phyloP scores from a whole-genome alignment of 1,139 yeast species.

The Meyerozyma guilliermondii region DNA sequence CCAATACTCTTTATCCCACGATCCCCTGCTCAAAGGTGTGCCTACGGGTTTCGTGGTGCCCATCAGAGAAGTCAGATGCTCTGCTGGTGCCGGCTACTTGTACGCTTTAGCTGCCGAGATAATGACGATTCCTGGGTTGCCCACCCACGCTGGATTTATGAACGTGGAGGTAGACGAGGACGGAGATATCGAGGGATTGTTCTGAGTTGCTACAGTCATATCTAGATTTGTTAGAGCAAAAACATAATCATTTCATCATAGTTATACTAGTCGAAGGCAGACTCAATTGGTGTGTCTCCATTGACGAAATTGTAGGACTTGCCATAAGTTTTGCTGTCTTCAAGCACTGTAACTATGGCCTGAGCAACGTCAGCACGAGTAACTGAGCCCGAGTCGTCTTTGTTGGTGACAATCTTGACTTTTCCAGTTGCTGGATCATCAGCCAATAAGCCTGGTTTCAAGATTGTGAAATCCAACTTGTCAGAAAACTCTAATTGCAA shows the following conservation, averaged over 20 bases:
- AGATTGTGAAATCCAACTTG: slow-evolving; percentile 45
- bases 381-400: slow-evolving; percentile 13
- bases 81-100: slow-evolving; percentile 95
- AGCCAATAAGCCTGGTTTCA: slow-evolving; percentile 43
- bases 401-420: slow-evolving; percentile 15
- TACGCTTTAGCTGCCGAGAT: slow-evolving; percentile 97
- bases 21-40: slow-evolving; percentile 88
- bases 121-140: slow-evolving; percentile 96
- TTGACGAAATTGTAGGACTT: slow-evolving; percentile 21
- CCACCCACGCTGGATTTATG: slow-evolving; percentile 96
- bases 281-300: slow-evolving; percentile 11
- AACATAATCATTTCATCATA: not conserved
- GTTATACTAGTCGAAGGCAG: not conserved
- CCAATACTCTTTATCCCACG: slow-evolving; percentile 93
- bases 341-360: slow-evolving; percentile 19
- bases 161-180: slow-evolving; percentile 90
- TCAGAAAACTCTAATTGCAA: slow-evolving; percentile 28
- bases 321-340: slow-evolving; percentile 20
- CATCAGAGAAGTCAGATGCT: slow-evolving; percentile 87
- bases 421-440: slow-evolving; percentile 39
- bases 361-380: slow-evolving; percentile 29
- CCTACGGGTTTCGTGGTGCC: slow-evolving; percentile 95
- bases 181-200: slow-evolving; percentile 93
- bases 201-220: slow-evolving; percentile 31
- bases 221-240: not conserved